phyloP scores from a whole-genome alignment of 495 filamentous ascomycete species.

The Penicillium pulvis region DNA sequence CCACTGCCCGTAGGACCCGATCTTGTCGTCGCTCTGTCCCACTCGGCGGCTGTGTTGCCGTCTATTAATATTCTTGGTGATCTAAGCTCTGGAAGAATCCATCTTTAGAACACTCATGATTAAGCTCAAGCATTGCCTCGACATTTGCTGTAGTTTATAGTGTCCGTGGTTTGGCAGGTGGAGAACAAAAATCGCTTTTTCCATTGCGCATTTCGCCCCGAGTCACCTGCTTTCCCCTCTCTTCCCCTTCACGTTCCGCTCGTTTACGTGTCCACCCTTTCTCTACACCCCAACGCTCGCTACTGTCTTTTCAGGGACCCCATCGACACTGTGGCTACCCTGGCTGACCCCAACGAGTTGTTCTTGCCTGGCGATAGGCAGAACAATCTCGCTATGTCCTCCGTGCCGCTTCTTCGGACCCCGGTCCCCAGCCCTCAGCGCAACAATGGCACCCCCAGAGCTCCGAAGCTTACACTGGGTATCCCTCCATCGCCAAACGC shows the following conservation, averaged over 20 bases:
- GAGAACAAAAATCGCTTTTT: neutral
- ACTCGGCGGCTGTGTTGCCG: conserved; percentile 28
- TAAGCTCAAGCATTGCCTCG: neutral
- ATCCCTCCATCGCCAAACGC: conserved; percentile 83
- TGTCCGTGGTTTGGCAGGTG: conserved; percentile 4
- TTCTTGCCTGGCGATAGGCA: conserved; percentile 51
- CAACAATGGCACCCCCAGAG: conserved; percentile 55
- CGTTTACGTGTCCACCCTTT: conserved; percentile 3
- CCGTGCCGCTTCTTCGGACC: conserved; percentile 80
- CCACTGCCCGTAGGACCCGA: conserved; percentile 26
- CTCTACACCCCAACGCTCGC: conserved; percentile 11
- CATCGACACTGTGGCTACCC: conserved; percentile 44
- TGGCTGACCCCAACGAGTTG: conserved; percentile 51
- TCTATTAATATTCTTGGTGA: conserved; percentile 34
- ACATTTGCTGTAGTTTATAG: neutral
- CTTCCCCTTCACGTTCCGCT: conserved; percentile 5
- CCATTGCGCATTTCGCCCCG: conserved; percentile 5
- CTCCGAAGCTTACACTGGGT: conserved; percentile 80
- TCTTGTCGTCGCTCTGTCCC: conserved; percentile 20
- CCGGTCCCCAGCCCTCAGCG: conserved; percentile 75
- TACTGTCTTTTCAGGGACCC: conserved; percentile 17
- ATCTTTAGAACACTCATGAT: neutral
- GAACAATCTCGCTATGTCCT: conserved; percentile 68
- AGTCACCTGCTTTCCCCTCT: conserved; percentile 31
- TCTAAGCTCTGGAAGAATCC: neutral